A percentile compares a stretch with the other conserved stretches of the same genome.
phyloP scores from a whole-genome alignment of 225 moss, liverwort and hornwort genomes.

The Sphagnum contortum region DNA sequence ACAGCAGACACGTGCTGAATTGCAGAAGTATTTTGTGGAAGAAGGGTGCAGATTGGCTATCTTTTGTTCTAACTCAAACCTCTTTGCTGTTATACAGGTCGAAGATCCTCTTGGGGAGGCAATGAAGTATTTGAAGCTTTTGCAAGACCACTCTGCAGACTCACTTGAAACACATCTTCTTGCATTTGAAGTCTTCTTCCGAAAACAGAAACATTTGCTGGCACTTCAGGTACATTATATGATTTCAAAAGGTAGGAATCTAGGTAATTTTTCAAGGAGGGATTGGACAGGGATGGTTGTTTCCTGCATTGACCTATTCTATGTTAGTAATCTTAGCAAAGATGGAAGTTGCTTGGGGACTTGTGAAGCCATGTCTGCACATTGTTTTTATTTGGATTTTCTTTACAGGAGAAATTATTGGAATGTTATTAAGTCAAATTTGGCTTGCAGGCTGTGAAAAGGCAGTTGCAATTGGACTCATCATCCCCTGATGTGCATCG shows the following conservation, averaged over 20 bases:
- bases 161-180: conserved; percentile 83
- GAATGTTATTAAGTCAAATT: not conserved
- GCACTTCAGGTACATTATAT: conserved; percentile 58
- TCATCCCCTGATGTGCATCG: conserved; percentile 75
- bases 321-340: too few species aligned
- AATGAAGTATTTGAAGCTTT: conserved; percentile 77
- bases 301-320: too few species aligned
- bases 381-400: not conserved
- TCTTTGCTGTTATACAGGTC: conserved; percentile 23
- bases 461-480: conserved; percentile 62
- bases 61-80: too few species aligned
- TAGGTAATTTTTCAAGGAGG: too few species aligned
- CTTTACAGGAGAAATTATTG: not conserved
- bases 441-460: conserved; percentile 70
- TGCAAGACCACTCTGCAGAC: conserved; percentile 83
- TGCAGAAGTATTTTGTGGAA: too few species aligned
- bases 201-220: conserved; percentile 79
- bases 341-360: too few species aligned
- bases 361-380: not conserved
- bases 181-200: conserved; percentile 90
- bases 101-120: conserved; percentile 83
- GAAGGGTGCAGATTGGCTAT: too few species aligned
- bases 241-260: not conserved
- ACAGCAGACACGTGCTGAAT: too few species aligned
- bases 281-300: too few species aligned